Conservation (phyloP, 2,329 filamentous ascomycete genomes). For the Gyromitra esculenta region DNA sequence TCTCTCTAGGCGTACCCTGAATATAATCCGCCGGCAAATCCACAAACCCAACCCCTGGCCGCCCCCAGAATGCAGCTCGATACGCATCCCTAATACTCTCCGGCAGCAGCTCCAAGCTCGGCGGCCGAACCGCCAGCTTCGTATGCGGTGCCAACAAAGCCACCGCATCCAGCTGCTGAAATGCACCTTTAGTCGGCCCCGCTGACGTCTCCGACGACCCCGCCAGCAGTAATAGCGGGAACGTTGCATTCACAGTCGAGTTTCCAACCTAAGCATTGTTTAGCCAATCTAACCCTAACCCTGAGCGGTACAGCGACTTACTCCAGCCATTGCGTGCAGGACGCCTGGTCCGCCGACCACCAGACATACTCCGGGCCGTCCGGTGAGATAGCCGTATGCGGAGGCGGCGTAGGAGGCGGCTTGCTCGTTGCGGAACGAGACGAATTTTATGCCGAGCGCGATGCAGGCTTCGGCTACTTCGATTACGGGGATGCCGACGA, state of each 20-base stretch:
- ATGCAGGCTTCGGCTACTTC: slow-evolving; percentile 69
- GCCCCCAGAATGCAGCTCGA: slow-evolving; percentile 66
- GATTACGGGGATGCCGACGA: slow-evolving; percentile 68
- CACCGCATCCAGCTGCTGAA: slow-evolving; percentile 69
- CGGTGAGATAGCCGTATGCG: slow-evolving; percentile 69
- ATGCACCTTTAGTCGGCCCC: slow-evolving; percentile 66
- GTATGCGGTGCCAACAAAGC: slow-evolving; percentile 66
- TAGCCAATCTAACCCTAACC: slow-evolving; percentile 14
- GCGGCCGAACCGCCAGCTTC: slow-evolving; percentile 65
- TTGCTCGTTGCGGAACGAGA: slow-evolving; percentile 70
- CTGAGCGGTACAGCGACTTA: slow-evolving; percentile 58
- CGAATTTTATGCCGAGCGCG: slow-evolving; percentile 68
- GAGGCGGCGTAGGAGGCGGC: slow-evolving; percentile 69
- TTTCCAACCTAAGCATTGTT: slow-evolving; percentile 42
- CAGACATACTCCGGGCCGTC: slow-evolving; percentile 67
- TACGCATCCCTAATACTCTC: slow-evolving; percentile 66
- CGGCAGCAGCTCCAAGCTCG: slow-evolving; percentile 63
- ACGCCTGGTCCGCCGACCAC: slow-evolving; percentile 70
- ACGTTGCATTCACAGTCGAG: slow-evolving; percentile 65
- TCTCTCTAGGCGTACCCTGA: slow-evolving; percentile 60
- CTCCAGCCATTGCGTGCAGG: slow-evolving; percentile 68
- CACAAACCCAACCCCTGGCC: slow-evolving; percentile 66
- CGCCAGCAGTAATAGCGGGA: slow-evolving; percentile 67
- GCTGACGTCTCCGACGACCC: slow-evolving; percentile 66
- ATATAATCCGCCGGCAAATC: slow-evolving; percentile 69